phyloP scores from a whole-genome alignment of 768 basidiomycete species.

The Leccinum barrowsii region DNA sequence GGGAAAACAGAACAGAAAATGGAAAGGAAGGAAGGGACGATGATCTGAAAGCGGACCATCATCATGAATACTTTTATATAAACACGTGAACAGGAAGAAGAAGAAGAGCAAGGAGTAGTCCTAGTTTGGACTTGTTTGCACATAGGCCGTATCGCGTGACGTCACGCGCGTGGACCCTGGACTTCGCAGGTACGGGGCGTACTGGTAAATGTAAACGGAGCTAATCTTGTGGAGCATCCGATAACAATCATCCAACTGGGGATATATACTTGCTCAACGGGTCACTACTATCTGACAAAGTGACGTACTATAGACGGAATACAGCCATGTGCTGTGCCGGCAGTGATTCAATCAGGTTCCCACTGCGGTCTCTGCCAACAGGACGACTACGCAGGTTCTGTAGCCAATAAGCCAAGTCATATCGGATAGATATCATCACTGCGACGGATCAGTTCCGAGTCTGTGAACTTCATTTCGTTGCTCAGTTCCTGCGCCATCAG shows the following conservation, averaged over 20 bases:
- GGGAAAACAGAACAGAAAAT: not conserved
- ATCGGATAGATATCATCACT: not conserved
- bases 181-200: not conserved
- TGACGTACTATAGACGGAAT: not conserved
- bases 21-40: not conserved
- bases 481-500: not conserved
- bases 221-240: not conserved
- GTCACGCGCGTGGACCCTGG: slow-evolving; percentile 18
- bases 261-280: not conserved
- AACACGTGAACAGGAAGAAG: slow-evolving; percentile 1
- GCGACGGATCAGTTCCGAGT: not conserved
- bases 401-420: not conserved
- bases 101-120: not conserved
- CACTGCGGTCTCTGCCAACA: not conserved
- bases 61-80: slow-evolving; percentile 16
- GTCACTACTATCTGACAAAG: not conserved
- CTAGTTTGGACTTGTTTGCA: slow-evolving; percentile 11
- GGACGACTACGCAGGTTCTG: not conserved
- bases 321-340: not conserved
- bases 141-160: slow-evolving; percentile 13
- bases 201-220: not conserved
- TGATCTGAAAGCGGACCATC: not conserved
- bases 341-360: not conserved
- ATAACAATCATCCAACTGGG: not conserved
- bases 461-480: not conserved